Base-by-base conservation (phyloP, 1,284 basidiomycete species). In the Ceratobasidium sp. region DNA sequence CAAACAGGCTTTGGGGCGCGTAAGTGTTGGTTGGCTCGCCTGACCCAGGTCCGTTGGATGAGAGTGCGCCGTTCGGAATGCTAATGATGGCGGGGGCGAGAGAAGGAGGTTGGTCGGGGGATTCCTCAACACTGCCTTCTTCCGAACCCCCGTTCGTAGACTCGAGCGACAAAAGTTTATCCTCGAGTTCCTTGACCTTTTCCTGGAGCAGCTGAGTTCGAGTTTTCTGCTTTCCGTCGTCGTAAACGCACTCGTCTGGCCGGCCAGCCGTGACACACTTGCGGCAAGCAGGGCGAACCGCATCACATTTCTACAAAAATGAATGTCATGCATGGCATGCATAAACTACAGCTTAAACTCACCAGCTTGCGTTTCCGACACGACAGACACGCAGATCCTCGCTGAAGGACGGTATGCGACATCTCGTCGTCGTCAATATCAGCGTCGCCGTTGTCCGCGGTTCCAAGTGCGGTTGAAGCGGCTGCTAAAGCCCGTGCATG, bases 311-410 rank as follows among this genome's bases (percentile, higher is more conserved):
- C 73, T 74, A 31, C 22, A 31, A 46, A 24, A 3, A n/a, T 19
- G 14, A 27, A 34, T 37, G 37, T 24, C 4, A 29, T 19, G 5
- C 24, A n/a, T 5, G 51, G 39, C 5, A 29, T 14, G 24, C 31
- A 34, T 69, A 64, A 37, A 51, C 65, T 64, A 65, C 39, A 13
- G 7, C 34, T 27, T 34, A 13, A 16, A 81, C 81, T 76, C 77
- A 91, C 91, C 90, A 93, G 92, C 82, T 92, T 92, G 77, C 91
- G 87, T 82, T 92, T 91, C 81, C 91, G 88, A 78, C 66, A 75
- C 66, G 73, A 74, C 31, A 74, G n/a, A 51, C 74, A 75, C 19
- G 74, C 74, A 59, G 63, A 76, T 49, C 75, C 73, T 54, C 75
- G 66, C 43, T 74, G 65, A 31, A 76, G 39, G 16, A 74, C 48